Evolutionary conservation across 371 early-diverging fungal genomes (phyloP).

Genomic region (Chytridium lagenaria): DNA sequence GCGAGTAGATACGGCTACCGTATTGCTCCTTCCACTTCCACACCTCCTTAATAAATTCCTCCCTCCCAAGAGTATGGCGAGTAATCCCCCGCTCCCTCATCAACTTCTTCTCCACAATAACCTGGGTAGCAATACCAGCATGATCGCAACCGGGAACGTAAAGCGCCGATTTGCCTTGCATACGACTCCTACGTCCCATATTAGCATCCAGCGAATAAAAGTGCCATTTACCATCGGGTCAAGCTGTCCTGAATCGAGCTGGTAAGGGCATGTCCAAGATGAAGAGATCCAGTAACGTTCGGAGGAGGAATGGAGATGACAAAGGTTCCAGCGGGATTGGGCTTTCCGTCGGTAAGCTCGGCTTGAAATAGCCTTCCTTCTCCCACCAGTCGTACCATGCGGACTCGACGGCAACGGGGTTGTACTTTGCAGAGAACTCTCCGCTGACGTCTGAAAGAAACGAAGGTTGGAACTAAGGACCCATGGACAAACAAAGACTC

Average conservation of each 20-base stretch:
- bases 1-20: constrained; percentile 86
- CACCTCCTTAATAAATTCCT: constrained; percentile 87
- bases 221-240: constrained; percentile 86
- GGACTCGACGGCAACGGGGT: constrained; percentile 93
- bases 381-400: constrained; percentile 99
- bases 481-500: background rate
- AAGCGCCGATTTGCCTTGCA: constrained; percentile 95
- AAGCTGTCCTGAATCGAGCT: constrained; percentile 97
- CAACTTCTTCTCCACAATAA: constrained; percentile 97
- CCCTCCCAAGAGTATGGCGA: constrained; percentile 95
- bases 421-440: constrained; percentile 85
- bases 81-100: constrained; percentile 82
- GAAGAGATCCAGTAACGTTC: constrained; percentile 98
- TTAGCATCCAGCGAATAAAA: constrained; percentile 7
- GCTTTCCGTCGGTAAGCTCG: constrained; percentile 71
- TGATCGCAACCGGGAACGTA: constrained; percentile 99
- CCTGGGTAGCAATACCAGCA: constrained; percentile 99
- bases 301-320: constrained; percentile 98
- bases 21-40: constrained; percentile 97
- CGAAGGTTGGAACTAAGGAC: background rate
- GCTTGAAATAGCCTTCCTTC: constrained; percentile 93
- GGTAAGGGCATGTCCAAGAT: constrained; percentile 98
- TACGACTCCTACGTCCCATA: constrained; percentile 77
- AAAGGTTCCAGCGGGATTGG: constrained; percentile 82
- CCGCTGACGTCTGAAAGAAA: constrained; percentile 70